Conservation (phyloP, 768 basidiomycete species). For the Coprinellus micaceus region DNA sequence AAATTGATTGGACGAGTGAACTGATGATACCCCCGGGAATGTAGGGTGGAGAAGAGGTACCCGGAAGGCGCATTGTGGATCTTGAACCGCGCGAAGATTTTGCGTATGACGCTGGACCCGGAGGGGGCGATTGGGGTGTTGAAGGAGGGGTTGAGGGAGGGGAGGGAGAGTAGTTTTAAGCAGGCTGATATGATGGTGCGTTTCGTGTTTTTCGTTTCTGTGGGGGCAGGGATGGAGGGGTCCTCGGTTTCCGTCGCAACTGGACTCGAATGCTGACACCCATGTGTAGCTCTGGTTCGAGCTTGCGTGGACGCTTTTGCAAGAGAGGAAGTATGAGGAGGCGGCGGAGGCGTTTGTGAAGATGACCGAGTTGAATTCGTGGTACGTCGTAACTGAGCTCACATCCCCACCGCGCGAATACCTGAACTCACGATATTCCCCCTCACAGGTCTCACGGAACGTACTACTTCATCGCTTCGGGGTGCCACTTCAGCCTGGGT, state of each 20-base stretch:
- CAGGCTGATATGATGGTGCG: constrained; percentile 72
- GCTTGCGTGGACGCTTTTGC: constrained; percentile 71
- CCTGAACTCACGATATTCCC: too few relatives aligned
- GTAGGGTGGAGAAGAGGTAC: constrained; percentile 53
- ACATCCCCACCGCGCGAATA: too few relatives aligned
- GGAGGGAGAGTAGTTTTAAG: constrained; percentile 52
- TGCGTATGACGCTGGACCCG: constrained; percentile 66
- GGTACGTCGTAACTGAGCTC: constrained; percentile 38
- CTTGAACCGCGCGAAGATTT: constrained; percentile 64
- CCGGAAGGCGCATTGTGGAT: constrained; percentile 73
- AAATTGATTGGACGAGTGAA: too few relatives aligned
- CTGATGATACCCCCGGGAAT: neutral
- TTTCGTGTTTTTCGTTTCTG: constrained; percentile 5
- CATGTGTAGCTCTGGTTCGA: constrained; percentile 63
- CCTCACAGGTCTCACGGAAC: constrained; percentile 67
- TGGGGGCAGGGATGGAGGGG: neutral
- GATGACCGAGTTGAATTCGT: constrained; percentile 65
- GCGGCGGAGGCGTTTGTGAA: constrained; percentile 63
- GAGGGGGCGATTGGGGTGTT: constrained; percentile 64
- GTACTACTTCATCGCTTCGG: constrained; percentile 74
- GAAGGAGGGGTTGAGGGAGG: constrained; percentile 51
- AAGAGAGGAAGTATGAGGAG: constrained; percentile 50
- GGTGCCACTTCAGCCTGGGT: constrained; percentile 60
- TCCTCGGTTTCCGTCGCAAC: too few relatives aligned
- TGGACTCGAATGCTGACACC: too few relatives aligned